Percentiles rank a stretch among this genome's conserved stretches.
Evolutionary conservation across 1,284 basidiomycete genomes (phyloP).

Genomic region (Pseudozyma thailandica): DNA sequence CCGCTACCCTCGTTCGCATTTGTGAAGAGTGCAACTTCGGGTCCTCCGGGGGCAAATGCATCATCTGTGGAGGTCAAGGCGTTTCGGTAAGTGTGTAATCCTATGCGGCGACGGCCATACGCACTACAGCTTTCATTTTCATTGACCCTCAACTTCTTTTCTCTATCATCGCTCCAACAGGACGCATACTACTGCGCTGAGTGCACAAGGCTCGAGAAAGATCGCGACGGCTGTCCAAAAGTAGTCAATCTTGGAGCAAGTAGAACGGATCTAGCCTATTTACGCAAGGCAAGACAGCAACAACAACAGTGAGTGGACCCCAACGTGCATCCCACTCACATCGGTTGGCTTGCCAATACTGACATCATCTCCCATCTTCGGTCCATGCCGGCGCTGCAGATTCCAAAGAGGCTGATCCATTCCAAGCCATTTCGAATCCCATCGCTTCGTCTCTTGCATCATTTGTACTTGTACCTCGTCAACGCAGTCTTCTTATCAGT

Average conservation of each 20-base stretch:
- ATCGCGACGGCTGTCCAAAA: conserved; percentile 97
- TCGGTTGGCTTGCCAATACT: neutral
- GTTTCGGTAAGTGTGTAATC: conserved; percentile 65
- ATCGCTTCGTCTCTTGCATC: conserved; percentile 1
- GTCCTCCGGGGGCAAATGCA: conserved; percentile 94
- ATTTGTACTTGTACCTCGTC: conserved; percentile 32
- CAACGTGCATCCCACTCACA: neutral
- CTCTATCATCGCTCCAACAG: conserved; percentile 13
- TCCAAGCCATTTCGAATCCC: neutral
- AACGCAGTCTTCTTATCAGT: conserved; percentile 2
- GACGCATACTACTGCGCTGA: conserved; percentile 68
- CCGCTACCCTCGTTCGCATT: conserved; percentile 95
- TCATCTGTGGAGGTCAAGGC: conserved; percentile 77
- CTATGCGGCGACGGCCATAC: no score
- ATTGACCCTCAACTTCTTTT: no score
- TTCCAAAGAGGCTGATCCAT: conserved; percentile 27
- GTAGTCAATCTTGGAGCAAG: conserved; percentile 89
- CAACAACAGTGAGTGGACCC: conserved; percentile 48
- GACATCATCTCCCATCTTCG: neutral
- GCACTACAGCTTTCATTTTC: no score
- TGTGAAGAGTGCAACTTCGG: conserved; percentile 99
- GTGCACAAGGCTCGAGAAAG: conserved; percentile 95
- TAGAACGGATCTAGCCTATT: conserved; percentile 57
- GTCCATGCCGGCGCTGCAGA: conserved; percentile 10
- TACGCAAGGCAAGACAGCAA: conserved; percentile 56